These are phyloP conservation scores for Inga leiocalycina DNA, from an alignment of 306 rosid genomes.

Conservation along the genomic window DNA sequence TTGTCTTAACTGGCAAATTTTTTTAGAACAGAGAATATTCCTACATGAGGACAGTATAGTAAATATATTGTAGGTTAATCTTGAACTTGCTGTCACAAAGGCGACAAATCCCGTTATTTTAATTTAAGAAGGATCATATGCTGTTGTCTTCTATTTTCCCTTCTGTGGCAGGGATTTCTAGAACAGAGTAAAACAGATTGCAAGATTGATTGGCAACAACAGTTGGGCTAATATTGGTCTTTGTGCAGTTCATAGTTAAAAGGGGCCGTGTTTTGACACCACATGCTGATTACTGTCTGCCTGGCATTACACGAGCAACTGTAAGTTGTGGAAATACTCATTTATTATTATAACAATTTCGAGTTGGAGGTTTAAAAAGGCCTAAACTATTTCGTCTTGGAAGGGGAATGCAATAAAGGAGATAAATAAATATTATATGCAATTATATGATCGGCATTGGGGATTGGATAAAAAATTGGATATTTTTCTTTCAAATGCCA, in stretches of 20 bases:
- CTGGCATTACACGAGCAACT: conserved; percentile 84
- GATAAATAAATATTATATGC: too few species aligned
- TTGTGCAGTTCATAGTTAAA: conserved; percentile 76
- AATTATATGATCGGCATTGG: too few species aligned
- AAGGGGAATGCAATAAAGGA: too few species aligned
- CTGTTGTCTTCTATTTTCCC: background rate
- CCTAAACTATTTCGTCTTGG: too few species aligned
- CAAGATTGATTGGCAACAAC: conserved; percentile 5
- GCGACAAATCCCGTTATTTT: background rate
- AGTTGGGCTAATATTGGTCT: conserved; percentile 9
- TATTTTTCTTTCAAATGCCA: too few species aligned
- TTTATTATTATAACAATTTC: background rate
- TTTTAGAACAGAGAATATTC: background rate
- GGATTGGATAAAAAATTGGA: too few species aligned
- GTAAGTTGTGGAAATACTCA: conserved; percentile 47
- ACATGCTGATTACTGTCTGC: conserved; percentile 89
- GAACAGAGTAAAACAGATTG: background rate
- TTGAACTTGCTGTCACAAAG: background rate
- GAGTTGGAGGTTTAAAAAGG: background rate
- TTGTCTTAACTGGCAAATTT: conserved; percentile 18
- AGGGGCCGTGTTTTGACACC: conserved; percentile 75
- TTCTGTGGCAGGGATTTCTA: background rate
- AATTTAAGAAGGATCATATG: background rate
- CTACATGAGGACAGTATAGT: background rate
- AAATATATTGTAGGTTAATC: background rate